Conservation (phyloP, 371 early-diverging fungal species). For the Umbelopsis sp. region DNA sequence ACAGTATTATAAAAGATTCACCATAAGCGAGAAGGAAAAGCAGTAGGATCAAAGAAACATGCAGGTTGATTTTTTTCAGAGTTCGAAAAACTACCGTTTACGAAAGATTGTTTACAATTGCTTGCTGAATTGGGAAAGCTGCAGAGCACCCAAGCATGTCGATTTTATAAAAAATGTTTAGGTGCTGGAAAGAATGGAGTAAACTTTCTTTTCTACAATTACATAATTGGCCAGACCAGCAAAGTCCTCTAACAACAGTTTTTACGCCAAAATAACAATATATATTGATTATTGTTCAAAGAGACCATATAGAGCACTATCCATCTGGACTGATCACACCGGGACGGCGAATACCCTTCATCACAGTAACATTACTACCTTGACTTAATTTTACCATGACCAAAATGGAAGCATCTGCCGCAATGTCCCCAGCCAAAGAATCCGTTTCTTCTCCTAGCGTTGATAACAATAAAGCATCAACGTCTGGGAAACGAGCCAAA, state of each 20-base stretch:
- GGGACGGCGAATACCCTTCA: neutral
- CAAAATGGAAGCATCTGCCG: neutral
- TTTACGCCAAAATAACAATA: neutral
- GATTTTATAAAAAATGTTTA: neutral
- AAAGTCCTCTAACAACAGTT: neutral
- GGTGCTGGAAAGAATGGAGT: neutral
- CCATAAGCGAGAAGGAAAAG: too few species aligned
- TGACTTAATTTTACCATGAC: neutral
- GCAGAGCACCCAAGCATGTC: neutral
- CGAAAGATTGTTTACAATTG: constrained; percentile 11
- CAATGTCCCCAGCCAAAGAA: neutral
- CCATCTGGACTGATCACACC: too few species aligned
- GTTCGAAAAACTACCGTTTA: neutral
- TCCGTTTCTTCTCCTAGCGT: neutral
- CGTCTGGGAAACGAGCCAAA: constrained; percentile 39
- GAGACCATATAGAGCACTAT: too few species aligned
- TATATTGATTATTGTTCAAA: neutral
- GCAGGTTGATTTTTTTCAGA: too few species aligned
- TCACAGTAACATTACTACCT: neutral
- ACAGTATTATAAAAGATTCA: too few species aligned
- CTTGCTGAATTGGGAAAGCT: constrained; percentile 15
- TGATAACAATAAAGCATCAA: neutral
- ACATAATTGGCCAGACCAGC: neutral
- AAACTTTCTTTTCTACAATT: constrained; percentile 11
- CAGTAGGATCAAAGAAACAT: too few species aligned